Evolutionary conservation across 805 yeast genomes (phyloP).

Genomic region (Komagataella mondaviorum): DNA sequence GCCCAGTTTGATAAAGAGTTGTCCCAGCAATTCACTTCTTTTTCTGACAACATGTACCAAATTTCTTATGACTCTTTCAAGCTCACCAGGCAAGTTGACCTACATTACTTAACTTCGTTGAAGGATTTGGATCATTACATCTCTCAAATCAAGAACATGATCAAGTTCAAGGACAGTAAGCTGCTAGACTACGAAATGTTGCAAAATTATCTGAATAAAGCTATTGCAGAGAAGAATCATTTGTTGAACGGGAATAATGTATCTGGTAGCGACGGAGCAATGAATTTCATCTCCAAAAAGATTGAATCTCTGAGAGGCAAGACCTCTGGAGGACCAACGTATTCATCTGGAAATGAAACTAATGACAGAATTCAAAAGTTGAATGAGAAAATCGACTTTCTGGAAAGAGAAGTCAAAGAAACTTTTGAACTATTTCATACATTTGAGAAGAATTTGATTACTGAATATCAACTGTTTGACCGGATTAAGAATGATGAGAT

Average conservation of each 20-base stretch:
- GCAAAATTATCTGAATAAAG: conserved; percentile 62
- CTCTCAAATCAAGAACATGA: conserved; percentile 45
- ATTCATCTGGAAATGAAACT: conserved; percentile 19
- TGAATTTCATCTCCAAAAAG: conserved; percentile 26
- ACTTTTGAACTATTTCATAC: conserved; percentile 32
- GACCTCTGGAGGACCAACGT: conserved; percentile 10
- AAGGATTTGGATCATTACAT: conserved; percentile 82
- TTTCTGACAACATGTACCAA: conserved; percentile 24
- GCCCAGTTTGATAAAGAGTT: conserved; percentile 5
- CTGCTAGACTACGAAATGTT: conserved; percentile 84
- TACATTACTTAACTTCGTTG: conserved; percentile 67
- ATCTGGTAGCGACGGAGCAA: conserved; percentile 21
- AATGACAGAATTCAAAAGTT: conserved; percentile 28
- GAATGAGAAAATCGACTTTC: conserved; percentile 20
- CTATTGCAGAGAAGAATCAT: conserved; percentile 44
- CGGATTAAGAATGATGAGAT: conserved; percentile 67
- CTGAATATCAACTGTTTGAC: conserved; percentile 58
- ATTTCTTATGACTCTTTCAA: conserved; percentile 14
- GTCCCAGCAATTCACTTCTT: conserved; percentile 19
- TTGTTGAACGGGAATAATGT: conserved; percentile 20
- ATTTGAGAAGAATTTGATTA: conserved; percentile 30
- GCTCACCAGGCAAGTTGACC: conserved; percentile 43
- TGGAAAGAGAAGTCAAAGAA: conserved; percentile 29
- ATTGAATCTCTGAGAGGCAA: conserved; percentile 24
- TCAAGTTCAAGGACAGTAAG: conserved; percentile 81